These are phyloP conservation scores for Colletotrichum destructivum DNA, from an alignment of 2,329 filamentous ascomycete genomes.

Conservation along the genomic window DNA sequence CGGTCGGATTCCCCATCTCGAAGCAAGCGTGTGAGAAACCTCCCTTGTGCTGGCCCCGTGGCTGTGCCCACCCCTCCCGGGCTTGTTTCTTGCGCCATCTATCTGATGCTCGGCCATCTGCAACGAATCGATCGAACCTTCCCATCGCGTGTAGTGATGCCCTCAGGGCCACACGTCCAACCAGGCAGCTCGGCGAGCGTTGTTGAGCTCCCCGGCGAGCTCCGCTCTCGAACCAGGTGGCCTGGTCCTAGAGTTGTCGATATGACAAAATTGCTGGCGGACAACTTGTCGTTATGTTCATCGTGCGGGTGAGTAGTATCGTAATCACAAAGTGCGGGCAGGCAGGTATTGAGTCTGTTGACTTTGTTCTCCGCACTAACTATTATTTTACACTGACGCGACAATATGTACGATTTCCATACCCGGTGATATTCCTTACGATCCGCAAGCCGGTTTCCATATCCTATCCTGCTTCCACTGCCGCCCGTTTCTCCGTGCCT, in stretches of 20 bases:
- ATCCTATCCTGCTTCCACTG: neutral
- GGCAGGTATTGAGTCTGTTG: no score
- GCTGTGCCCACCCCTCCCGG: neutral
- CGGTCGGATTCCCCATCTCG: conserved; percentile 25
- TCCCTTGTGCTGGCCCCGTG: neutral
- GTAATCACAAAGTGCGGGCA: no score
- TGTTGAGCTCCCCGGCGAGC: neutral
- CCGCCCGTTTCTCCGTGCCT: neutral
- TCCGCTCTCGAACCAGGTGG: neutral
- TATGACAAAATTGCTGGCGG: neutral
- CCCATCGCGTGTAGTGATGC: neutral
- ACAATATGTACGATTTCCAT: conserved; percentile 26
- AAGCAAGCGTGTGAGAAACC: neutral
- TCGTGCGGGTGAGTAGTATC: neutral
- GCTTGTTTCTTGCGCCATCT: conserved; percentile 6
- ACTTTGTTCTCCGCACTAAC: conserved; percentile 17
- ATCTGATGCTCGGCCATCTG: conserved; percentile 33
- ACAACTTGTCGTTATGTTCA: neutral
- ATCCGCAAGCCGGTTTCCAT: neutral
- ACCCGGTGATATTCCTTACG: neutral
- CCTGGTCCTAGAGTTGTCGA: neutral
- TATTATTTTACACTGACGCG: conserved; percentile 36
- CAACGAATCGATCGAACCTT: conserved; percentile 25
- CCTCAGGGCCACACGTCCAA: neutral
- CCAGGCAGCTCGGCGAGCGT: neutral